Conservation (phyloP, 495 filamentous ascomycete species). For the Rusavskia elegans region DNA sequence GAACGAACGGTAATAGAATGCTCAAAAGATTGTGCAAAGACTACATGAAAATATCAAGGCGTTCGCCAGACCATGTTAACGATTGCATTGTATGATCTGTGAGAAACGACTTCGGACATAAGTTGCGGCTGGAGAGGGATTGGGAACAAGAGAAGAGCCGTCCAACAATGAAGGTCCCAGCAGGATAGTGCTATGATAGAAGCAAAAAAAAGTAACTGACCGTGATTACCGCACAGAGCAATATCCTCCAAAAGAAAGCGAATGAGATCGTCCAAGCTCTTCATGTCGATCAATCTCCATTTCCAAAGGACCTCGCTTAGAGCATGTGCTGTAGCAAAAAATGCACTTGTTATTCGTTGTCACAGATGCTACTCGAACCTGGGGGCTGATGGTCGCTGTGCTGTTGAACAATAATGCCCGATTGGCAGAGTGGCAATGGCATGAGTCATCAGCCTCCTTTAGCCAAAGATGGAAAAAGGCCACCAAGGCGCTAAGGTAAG, state of each 20-base stretch:
- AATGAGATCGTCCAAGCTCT: conserved; percentile 52
- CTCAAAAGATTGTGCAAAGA: conserved; percentile 8
- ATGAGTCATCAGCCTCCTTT: too few relatives aligned
- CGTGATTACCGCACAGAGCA: conserved; percentile 49
- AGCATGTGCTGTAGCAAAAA: neutral
- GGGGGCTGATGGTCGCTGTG: neutral
- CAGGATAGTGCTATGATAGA: too few relatives aligned
- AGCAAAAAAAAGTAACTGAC: conserved; percentile 32
- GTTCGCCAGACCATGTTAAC: too few relatives aligned
- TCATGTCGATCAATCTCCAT: conserved; percentile 4
- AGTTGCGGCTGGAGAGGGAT: too few relatives aligned
- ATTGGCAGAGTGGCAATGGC: too few relatives aligned
- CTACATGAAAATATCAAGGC: conserved; percentile 4
- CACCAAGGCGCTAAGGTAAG: too few relatives aligned
- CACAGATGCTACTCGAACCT: neutral
- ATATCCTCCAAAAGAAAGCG: conserved; percentile 57
- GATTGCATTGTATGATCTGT: too few relatives aligned
- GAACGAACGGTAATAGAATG: neutral
- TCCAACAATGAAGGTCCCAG: too few relatives aligned
- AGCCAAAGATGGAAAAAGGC: too few relatives aligned
- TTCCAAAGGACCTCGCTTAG: neutral
- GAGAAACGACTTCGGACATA: too few relatives aligned
- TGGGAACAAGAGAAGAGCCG: neutral
- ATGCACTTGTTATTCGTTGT: neutral
- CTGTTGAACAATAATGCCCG: too few relatives aligned